Percentiles rank a stretch among this genome's conserved stretches.
These are phyloP conservation scores for Talaromyces islandicus DNA, from an alignment of 2,329 filamentous ascomycete genomes.

Conservation along the genomic window DNA sequence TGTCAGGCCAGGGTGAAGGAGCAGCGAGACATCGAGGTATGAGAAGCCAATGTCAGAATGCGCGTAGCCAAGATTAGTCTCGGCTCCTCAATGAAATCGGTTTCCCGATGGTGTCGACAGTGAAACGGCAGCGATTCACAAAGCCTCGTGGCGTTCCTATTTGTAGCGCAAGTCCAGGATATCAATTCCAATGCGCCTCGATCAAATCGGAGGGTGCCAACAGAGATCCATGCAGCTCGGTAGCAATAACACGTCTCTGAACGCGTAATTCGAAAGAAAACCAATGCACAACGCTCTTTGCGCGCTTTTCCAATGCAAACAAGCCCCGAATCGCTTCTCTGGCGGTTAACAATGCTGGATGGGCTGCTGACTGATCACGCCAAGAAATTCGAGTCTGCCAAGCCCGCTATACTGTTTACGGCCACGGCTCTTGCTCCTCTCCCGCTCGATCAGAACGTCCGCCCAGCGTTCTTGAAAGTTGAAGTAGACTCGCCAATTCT, in stretches of 20 bases:
- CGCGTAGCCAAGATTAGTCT: not conserved
- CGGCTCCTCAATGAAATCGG: not conserved
- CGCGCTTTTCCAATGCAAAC: not conserved
- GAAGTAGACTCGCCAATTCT: not conserved
- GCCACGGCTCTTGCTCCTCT: not conserved
- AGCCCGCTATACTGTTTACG: constrained; percentile 6
- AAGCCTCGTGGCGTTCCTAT: constrained; percentile 7
- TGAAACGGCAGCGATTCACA: constrained; percentile 3
- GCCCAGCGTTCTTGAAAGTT: not conserved
- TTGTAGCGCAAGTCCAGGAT: constrained; percentile 1
- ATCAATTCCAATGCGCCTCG: constrained; percentile 2
- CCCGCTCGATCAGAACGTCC: not conserved
- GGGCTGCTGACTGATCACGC: constrained; percentile 8
- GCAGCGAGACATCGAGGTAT: constrained; percentile 19
- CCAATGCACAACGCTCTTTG: constrained; percentile 3
- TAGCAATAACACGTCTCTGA: constrained; percentile 7
- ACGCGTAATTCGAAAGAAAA: constrained; percentile 8
- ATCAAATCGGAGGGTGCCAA: not conserved
- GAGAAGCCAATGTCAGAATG: not conserved
- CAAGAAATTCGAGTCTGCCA: constrained; percentile 1
- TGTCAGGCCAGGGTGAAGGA: constrained; percentile 20
- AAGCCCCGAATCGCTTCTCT: constrained; percentile 9
- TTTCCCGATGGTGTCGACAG: not conserved
- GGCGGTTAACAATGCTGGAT: constrained; percentile 3
- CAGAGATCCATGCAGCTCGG: not conserved